Evolutionary conservation across 108 stramenopile genomes (phyloP).

Genomic region (Seminavis robusta): DNA sequence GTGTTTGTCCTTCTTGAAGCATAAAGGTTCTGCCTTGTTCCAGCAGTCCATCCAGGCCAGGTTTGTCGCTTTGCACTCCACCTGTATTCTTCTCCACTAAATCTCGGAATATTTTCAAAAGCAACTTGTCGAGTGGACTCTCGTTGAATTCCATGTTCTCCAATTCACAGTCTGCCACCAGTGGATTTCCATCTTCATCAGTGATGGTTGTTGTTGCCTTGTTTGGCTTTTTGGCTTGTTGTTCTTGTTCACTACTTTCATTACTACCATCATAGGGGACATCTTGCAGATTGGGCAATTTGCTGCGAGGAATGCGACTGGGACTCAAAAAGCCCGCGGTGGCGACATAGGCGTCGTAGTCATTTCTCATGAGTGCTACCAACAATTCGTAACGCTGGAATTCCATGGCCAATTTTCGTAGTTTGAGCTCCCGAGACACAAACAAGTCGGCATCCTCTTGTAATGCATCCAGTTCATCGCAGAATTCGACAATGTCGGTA

Average conservation of each 20-base stretch:
- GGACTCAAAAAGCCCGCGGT: conserved; percentile 76
- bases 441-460: conserved; percentile 2
- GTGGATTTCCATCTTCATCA: conserved; percentile 12
- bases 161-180: conserved; percentile 73
- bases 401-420: conserved; percentile 51
- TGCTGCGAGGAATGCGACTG: conserved; percentile 53
- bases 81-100: conserved; percentile 61
- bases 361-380: conserved; percentile 45
- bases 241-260: not conserved
- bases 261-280: conserved; percentile 26
- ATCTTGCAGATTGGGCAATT: conserved; percentile 79
- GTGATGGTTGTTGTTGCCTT: not conserved
- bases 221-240: conserved; percentile 5
- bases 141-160: conserved; percentile 56
- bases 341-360: conserved; percentile 71
- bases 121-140: conserved; percentile 49
- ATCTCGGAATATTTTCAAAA: conserved; percentile 70
- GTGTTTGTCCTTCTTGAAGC: conserved; percentile 61
- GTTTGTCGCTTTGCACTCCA: conserved; percentile 39
- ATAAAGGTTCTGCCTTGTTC: conserved; percentile 82
- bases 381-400: conserved; percentile 64
- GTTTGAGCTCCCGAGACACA: conserved; percentile 8
- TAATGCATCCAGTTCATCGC: conserved; percentile 59
- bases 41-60: conserved; percentile 71
- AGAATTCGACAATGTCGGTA: conserved; percentile 54